These are phyloP conservation scores for Candida ficus DNA, from an alignment of 805 yeast genomes.

Conservation along the genomic window DNA sequence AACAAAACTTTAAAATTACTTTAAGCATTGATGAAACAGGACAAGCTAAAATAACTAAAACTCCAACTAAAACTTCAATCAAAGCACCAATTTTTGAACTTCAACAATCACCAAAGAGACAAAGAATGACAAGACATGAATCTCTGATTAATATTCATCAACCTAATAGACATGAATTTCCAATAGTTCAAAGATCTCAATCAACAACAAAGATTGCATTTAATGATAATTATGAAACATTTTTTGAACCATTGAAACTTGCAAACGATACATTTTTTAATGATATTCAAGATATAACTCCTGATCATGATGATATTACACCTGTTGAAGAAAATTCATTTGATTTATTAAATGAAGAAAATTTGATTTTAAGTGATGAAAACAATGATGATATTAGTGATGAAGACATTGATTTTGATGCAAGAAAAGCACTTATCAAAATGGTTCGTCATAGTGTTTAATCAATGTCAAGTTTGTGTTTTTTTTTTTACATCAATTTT, in stretches of 20 bases:
- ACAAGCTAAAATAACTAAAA: slow-evolving; percentile 19
- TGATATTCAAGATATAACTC: slow-evolving; percentile 13
- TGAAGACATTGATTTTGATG: slow-evolving; percentile 21
- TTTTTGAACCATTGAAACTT: slow-evolving; percentile 21
- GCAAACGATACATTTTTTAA: slow-evolving; percentile 17
- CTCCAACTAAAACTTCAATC: background rate
- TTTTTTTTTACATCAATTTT: background rate
- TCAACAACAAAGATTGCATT: slow-evolving; percentile 11
- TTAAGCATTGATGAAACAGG: slow-evolving; percentile 24
- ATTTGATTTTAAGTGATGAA: slow-evolving; percentile 4
- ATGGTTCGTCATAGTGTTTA: slow-evolving; percentile 24
- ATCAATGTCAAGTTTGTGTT: no score
- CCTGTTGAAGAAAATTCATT: background rate
- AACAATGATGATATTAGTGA: slow-evolving; percentile 13
- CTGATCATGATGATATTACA: background rate
- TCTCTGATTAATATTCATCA: slow-evolving; percentile 12
- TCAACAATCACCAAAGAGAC: slow-evolving; percentile 5
- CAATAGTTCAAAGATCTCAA: slow-evolving; percentile 11
- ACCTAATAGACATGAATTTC: background rate
- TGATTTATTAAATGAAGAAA: slow-evolving; percentile 6
- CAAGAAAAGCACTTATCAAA: slow-evolving; percentile 26
- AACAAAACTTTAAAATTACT: slow-evolving; percentile 11
- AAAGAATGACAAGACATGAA: slow-evolving; percentile 19
- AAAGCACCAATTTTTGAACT: background rate
- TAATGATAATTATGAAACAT: slow-evolving; percentile 16